Conservation (phyloP, 495 filamentous ascomycete species). For the Pseudoneurospora amorphoporcata region DNA sequence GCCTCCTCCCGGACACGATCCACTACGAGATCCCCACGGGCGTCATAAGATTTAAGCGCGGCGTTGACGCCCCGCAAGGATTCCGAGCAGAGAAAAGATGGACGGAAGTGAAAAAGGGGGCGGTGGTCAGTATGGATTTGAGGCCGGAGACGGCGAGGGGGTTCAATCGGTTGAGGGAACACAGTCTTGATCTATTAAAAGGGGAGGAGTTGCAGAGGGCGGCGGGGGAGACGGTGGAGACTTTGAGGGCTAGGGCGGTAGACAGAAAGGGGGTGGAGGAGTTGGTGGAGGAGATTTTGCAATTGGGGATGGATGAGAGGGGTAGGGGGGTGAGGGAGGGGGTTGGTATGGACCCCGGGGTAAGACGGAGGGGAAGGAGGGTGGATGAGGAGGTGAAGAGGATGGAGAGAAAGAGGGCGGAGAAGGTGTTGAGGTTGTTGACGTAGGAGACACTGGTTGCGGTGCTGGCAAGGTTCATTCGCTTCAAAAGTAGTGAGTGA, state of each 20-base stretch:
- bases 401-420: background rate
- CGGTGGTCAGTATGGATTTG: background rate
- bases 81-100: background rate
- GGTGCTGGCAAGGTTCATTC: background rate
- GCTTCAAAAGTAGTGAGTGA: too few species aligned
- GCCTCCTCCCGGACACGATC: slow-evolving; percentile 33
- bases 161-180: background rate
- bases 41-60: slow-evolving; percentile 1
- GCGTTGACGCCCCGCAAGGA: background rate
- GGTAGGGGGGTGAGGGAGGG: background rate
- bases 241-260: background rate
- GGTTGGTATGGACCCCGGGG: background rate
- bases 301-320: background rate
- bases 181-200: background rate
- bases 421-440: background rate
- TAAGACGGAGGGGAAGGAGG: background rate
- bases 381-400: background rate
- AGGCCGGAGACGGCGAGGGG: background rate
- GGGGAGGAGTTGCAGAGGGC: background rate
- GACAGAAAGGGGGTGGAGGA: background rate
- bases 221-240: background rate
- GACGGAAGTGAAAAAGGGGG: background rate
- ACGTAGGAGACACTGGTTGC: background rate
- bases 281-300: background rate
- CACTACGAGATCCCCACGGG: slow-evolving; percentile 23